Percentiles rank a stretch among this genome's conserved stretches.
Evolutionary conservation across 257 asterid genomes (phyloP).

Genomic region (Solanum medicagineum): DNA sequence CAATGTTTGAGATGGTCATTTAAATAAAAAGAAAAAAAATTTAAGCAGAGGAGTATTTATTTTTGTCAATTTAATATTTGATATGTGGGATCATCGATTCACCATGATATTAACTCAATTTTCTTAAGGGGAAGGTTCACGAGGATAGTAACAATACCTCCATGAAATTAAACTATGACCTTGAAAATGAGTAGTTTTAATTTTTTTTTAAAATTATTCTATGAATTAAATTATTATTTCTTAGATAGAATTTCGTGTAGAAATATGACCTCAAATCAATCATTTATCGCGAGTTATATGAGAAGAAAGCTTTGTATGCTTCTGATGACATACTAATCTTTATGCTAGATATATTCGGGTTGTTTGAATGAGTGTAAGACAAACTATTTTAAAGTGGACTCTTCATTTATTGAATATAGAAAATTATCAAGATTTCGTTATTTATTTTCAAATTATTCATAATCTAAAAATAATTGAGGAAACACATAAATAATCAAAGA

Average conservation of each 20-base stretch:
- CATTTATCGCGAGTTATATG: not conserved
- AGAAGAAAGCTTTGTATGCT: not conserved
- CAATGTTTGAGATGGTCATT: not conserved
- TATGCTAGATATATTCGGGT: not conserved
- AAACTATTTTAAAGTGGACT: not conserved
- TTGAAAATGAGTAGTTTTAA: not conserved
- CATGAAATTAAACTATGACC: not conserved
- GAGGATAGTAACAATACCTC: not conserved
- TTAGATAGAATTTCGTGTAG: not conserved
- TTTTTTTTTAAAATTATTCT: not conserved
- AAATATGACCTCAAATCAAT: not conserved
- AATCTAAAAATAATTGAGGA: not conserved
- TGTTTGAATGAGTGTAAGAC: not conserved
- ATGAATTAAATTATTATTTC: not conserved
- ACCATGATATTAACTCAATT: not conserved
- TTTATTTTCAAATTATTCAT: not conserved
- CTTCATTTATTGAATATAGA: not conserved
- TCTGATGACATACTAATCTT: not conserved
- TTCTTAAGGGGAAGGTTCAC: not conserved
- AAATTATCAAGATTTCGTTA: not conserved
- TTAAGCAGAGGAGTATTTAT: not conserved
- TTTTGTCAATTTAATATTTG: not conserved
- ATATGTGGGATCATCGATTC: not conserved
- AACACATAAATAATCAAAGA: not conserved
- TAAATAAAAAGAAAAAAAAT: rapidly evolving